These are phyloP conservation scores for Galerina marginata DNA, from an alignment of 768 basidiomycete genomes.

Conservation along the genomic window DNA sequence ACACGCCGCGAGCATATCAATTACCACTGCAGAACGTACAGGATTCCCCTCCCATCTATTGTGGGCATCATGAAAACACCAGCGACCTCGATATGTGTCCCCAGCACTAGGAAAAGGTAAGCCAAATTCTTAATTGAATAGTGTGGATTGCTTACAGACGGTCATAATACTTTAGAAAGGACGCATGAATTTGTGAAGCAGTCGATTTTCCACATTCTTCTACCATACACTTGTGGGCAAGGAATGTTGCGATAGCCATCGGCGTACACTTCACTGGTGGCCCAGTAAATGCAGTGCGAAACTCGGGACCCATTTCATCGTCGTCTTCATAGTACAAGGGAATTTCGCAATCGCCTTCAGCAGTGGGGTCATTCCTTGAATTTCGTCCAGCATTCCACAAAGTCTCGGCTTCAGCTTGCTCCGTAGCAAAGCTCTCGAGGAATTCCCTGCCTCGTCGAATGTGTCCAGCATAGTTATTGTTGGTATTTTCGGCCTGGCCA, in stretches of 20 bases:
- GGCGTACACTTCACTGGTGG: neutral
- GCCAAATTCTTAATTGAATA: neutral
- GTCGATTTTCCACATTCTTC: neutral
- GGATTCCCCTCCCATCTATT: conserved; percentile 30
- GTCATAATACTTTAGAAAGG: conserved; percentile 2
- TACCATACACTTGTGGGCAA: conserved; percentile 2
- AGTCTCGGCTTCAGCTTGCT: too few relatives aligned
- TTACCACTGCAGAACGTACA: conserved; percentile 21
- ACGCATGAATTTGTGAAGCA: conserved; percentile 3
- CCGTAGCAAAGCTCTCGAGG: too few relatives aligned
- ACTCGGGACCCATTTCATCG: neutral
- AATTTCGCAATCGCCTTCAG: too few relatives aligned
- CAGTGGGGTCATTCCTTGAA: too few relatives aligned
- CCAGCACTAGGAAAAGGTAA: conserved; percentile 16
- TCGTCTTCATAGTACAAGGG: too few relatives aligned
- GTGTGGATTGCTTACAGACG: neutral
- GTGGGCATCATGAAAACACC: conserved; percentile 20
- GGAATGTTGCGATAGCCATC: conserved; percentile 2
- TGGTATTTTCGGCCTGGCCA: neutral
- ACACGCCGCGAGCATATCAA: conserved; percentile 23
- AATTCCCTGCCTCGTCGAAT: too few relatives aligned
- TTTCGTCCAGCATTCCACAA: too few relatives aligned
- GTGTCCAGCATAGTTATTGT: neutral
- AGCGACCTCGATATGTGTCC: conserved; percentile 24
- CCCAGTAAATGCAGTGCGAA: neutral